phyloP scores from a whole-genome alignment of 192 early-diverging fungal genomes.

The Gamsiella multidivaricata region DNA sequence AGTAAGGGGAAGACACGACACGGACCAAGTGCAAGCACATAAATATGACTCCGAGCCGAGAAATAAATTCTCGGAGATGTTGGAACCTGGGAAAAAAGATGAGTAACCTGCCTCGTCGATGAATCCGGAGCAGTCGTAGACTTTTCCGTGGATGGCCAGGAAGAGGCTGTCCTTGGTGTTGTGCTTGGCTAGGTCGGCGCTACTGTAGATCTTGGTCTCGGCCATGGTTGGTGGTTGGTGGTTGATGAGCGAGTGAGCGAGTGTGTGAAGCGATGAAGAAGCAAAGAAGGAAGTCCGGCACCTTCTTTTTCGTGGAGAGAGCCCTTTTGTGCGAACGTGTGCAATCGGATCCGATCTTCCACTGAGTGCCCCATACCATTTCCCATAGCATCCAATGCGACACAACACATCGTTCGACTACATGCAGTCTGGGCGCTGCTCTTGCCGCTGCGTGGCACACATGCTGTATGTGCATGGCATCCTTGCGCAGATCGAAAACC shows the following conservation, averaged over 20 bases:
- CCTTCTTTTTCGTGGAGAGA: no score
- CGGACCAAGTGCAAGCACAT: not conserved
- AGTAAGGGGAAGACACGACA: no score
- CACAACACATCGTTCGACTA: no score
- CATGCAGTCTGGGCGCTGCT: no score
- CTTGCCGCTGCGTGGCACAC: no score
- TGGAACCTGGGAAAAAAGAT: not conserved
- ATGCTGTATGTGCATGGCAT: no score
- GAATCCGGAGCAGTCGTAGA: slow-evolving; percentile 81
- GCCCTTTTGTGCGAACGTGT: no score
- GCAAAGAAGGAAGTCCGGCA: no score
- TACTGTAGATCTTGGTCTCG: slow-evolving; percentile 61
- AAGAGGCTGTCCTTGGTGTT: slow-evolving; percentile 80
- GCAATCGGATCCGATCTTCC: no score
- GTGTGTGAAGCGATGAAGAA: not conserved
- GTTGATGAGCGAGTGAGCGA: slow-evolving; percentile 1
- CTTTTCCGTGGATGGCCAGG: slow-evolving; percentile 81
- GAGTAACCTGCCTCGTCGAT: slow-evolving; percentile 71
- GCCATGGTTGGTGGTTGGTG: slow-evolving; percentile 49
- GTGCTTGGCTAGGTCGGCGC: slow-evolving; percentile 78
- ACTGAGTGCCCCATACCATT: no score
- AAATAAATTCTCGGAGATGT: not conserved
- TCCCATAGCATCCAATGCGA: no score
- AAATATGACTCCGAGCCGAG: slow-evolving; percentile 5
- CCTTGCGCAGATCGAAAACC: no score